phyloP scores from a whole-genome alignment of 2,329 filamentous ascomycete genomes.

The Botryotinia convoluta region DNA sequence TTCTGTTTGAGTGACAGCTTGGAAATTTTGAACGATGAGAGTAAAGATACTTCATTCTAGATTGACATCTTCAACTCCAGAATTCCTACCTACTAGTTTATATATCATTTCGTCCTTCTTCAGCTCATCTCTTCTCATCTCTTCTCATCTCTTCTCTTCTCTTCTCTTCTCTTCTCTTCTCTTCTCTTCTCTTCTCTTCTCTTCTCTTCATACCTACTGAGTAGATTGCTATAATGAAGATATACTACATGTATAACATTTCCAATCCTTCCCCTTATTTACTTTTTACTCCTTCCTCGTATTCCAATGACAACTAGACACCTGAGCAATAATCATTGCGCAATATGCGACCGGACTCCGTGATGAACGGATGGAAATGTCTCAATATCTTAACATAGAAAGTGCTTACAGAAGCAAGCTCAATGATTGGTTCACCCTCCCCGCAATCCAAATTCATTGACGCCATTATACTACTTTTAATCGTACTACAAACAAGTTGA shows the following conservation, averaged over 20 bases:
- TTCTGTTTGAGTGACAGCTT: not conserved
- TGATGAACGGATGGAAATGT: not conserved
- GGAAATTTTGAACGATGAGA: not conserved
- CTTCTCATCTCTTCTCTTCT: too few species aligned
- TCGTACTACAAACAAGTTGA: not conserved
- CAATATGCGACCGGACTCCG: not conserved
- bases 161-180: too few species aligned
- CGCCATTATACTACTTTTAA: constrained; percentile 4
- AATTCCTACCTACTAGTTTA: too few species aligned
- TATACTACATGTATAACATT: not conserved
- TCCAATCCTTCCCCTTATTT: not conserved
- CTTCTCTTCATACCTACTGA: not conserved
- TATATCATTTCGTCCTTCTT: too few species aligned
- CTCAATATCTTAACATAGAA: not conserved
- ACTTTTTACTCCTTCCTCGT: not conserved
- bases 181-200: too few species aligned
- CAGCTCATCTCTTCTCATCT: too few species aligned
- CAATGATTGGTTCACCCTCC: constrained; percentile 13
- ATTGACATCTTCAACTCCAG: not conserved
- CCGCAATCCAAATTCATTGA: constrained; percentile 18
- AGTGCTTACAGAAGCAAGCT: constrained; percentile 17
- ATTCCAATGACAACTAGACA: not conserved
- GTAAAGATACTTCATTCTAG: not conserved
- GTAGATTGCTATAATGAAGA: not conserved
- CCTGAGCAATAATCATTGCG: not conserved